phyloP scores from a whole-genome alignment of 2,329 filamentous ascomycete genomes.

The Botrytis cinerea region DNA sequence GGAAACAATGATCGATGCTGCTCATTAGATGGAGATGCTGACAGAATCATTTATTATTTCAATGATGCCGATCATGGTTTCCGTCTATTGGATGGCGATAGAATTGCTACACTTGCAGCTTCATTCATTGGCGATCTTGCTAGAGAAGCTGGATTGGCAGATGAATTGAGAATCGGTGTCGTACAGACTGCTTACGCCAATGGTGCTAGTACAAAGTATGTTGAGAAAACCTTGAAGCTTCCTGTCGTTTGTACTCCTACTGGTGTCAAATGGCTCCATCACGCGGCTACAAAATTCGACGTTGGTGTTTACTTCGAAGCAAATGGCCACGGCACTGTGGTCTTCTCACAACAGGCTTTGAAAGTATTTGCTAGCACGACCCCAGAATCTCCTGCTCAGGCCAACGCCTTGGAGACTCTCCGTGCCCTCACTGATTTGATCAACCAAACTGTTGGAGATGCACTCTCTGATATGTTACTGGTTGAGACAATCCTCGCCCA shows the following conservation, averaged over 20 bases:
- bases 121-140: slow-evolving; percentile 91
- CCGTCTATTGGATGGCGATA: slow-evolving; percentile 92
- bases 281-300: slow-evolving; percentile 92
- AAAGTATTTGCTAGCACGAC: slow-evolving; percentile 75
- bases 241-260: slow-evolving; percentile 93
- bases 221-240: slow-evolving; percentile 82
- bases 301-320: slow-evolving; percentile 98
- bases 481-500: slow-evolving; percentile 95
- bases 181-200: slow-evolving; percentile 98
- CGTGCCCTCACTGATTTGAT: slow-evolving; percentile 84
- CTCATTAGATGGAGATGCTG: slow-evolving; percentile 92
- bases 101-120: slow-evolving; percentile 91
- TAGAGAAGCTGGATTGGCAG: slow-evolving; percentile 73
- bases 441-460: slow-evolving; percentile 97
- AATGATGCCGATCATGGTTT: slow-evolving; percentile 79
- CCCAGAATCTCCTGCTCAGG: slow-evolving; percentile 88
- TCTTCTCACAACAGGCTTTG: slow-evolving; percentile 85
- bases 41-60: slow-evolving; percentile 95
- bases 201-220: slow-evolving; percentile 88
- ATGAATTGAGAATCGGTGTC: slow-evolving; percentile 86
- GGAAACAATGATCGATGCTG: slow-evolving; percentile 76
- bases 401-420: slow-evolving; percentile 83
- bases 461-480: slow-evolving; percentile 91
- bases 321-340: slow-evolving; percentile 94
- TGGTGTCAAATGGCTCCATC: slow-evolving; percentile 96